Evolutionary conservation across 345 rosid species (phyloP).

Genomic region (Barbarea vulgaris): DNA sequence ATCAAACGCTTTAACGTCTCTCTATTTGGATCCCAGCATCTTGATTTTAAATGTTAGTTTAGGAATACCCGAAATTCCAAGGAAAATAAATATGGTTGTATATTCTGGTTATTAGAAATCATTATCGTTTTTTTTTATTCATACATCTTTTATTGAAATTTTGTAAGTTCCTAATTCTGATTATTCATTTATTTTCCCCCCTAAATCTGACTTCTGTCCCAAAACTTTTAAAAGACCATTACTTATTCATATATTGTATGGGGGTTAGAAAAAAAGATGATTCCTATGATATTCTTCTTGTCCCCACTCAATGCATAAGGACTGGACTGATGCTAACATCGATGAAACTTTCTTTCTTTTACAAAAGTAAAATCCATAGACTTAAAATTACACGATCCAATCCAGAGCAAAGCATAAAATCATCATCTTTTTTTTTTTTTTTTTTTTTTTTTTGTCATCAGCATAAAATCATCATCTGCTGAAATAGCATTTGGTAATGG

Average conservation of each 20-base stretch:
- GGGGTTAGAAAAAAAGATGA: conserved; percentile 22
- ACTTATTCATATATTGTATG: conserved; percentile 20
- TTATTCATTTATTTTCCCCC: no score
- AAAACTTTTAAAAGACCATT: conserved; percentile 21
- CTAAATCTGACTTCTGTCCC: conserved; percentile 17
- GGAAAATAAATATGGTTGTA: background rate
- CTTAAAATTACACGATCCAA: conserved; percentile 16
- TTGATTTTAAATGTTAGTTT: background rate
- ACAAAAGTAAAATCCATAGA: conserved; percentile 23
- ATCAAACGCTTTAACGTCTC: background rate
- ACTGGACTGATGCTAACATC: conserved; percentile 19
- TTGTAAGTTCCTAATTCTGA: background rate
- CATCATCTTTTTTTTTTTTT: no score
- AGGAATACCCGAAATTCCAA: background rate
- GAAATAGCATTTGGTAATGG: conserved; percentile 7
- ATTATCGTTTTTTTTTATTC: background rate
- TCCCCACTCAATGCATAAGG: conserved; percentile 32
- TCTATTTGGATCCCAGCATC: background rate
- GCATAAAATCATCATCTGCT: no score
- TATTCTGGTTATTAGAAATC: background rate
- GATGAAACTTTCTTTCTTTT: conserved; percentile 29
- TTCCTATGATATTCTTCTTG: conserved; percentile 40
- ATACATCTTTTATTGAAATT: background rate
- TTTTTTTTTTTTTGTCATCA: no score
- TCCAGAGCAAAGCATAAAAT: conserved; percentile 10